Evolutionary conservation across 1,284 basidiomycete species (phyloP), one percentile per base, ranked within the genome.

Genomic region (Gymnopus androsaceus): DNA sequence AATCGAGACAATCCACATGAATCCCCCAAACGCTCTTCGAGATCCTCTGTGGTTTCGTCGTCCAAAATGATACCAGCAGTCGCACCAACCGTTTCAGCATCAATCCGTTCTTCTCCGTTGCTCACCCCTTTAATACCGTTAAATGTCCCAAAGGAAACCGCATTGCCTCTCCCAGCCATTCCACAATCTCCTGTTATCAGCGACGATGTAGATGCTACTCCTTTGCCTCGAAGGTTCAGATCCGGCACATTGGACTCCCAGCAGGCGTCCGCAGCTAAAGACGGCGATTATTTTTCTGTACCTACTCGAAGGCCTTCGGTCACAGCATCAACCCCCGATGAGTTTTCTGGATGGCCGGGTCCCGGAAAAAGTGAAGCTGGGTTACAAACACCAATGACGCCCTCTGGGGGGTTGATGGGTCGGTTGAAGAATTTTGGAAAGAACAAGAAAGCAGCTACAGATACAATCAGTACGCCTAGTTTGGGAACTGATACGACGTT

Each of bases 361-460:
- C 73, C 80, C 3, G 75, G 70, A 40, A 75, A 69, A 25, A 42
- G 12, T 2, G 60, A 73, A 61, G 37, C 66, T 19, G 73, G 73
- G 1, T 68, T 74, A 7, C 68, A 72, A 45, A 80, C 77, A 14
- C 81, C 83, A 2, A 76, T 62, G 47, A 87, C 84, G 1, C 86
- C 88, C 4, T 75, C 73, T 15, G 74, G 83, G 34, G 82, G 85
- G 3, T 74, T 93, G 47, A 94, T 94, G 82, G 89, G 91, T 2
- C 80, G 87, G 55, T 72, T 95, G 60, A 92, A 87, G 71, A 87
- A 74, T 57, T 83, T 94, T 57, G 90, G 89, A 7, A 87, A 84
- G 66, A 78, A 75, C 62, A 82, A 82, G 67, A 78, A 81, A 40
- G 56, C 66, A 2, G 48, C 56, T 2, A 64, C 58, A 12, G 69